A percentile compares a stretch with the other conserved stretches of the same genome.
Conservation (phyloP, 1,139 yeast genomes). For the Tardiomyces blankii region DNA sequence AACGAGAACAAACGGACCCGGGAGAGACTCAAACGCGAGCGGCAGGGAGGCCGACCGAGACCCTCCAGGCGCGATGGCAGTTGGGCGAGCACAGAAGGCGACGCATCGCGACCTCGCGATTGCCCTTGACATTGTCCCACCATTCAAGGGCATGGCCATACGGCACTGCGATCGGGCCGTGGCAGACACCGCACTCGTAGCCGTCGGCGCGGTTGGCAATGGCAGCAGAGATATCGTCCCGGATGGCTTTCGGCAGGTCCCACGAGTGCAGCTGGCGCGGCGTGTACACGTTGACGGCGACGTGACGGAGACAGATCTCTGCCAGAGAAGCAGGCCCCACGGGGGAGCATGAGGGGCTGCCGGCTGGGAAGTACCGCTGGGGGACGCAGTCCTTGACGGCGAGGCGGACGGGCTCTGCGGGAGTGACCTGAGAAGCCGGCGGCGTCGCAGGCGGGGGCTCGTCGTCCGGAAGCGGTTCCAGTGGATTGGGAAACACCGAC, state of each 20-base stretch:
- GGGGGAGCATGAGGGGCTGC: not conserved
- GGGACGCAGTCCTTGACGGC: not conserved
- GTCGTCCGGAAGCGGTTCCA: constrained; percentile 11
- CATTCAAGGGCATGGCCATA: constrained; percentile 47
- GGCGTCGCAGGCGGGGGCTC: not conserved
- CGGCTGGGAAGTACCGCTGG: not conserved
- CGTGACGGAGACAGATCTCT: not conserved
- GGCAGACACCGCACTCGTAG: constrained; percentile 43
- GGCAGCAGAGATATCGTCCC: not conserved
- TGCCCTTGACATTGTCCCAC: constrained; percentile 36
- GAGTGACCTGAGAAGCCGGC: not conserved
- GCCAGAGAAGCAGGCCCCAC: not conserved
- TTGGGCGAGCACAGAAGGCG: not conserved
- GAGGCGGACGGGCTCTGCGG: not conserved
- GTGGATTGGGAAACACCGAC: constrained; percentile 40
- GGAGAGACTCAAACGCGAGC: not conserved
- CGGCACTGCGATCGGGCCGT: constrained; percentile 33
- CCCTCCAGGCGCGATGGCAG: not conserved
- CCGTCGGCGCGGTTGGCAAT: constrained; percentile 19
- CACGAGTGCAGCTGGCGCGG: not conserved
- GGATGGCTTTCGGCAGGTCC: not conserved
- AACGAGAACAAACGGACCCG: too few relatives aligned
- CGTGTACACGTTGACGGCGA: not conserved
- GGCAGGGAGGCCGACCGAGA: not conserved
- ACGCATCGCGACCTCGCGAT: not conserved